These are phyloP conservation scores for Pelargonium citronellum DNA, from an alignment of 441 rosid genomes.

Conservation along the genomic window DNA sequence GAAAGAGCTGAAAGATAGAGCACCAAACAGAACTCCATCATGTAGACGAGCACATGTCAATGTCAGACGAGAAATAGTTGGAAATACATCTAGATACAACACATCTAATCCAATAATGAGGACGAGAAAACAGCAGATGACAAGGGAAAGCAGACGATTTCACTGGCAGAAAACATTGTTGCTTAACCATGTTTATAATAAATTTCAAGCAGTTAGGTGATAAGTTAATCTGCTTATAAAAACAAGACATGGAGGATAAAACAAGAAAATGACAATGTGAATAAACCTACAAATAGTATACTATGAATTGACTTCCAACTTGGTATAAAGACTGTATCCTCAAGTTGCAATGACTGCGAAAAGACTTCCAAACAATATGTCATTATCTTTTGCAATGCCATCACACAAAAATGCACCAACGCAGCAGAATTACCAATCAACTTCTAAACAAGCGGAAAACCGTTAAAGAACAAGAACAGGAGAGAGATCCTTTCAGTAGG, in stretches of 20 bases:
- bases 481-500: background rate
- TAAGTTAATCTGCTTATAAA: background rate
- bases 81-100: too few species aligned
- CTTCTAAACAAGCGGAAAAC: too few species aligned
- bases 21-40: too few species aligned
- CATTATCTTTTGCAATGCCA: background rate
- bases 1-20: too few species aligned
- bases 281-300: background rate
- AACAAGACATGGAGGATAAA: background rate
- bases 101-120: background rate
- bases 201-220: background rate
- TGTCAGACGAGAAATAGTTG: too few species aligned
- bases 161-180: background rate
- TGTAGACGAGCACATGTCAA: too few species aligned
- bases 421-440: background rate
- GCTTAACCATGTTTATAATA: background rate
- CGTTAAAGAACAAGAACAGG: too few species aligned
- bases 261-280: background rate
- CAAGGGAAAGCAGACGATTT: background rate
- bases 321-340: too few species aligned
- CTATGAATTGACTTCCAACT: background rate
- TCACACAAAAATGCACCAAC: background rate
- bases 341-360: too few species aligned
- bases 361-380: background rate
- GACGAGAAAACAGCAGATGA: too few species aligned